A percentile compares a stretch with the other conserved stretches of the same genome.
Conservation (phyloP, 768 basidiomycete species). For the Podaxis sp. region DNA sequence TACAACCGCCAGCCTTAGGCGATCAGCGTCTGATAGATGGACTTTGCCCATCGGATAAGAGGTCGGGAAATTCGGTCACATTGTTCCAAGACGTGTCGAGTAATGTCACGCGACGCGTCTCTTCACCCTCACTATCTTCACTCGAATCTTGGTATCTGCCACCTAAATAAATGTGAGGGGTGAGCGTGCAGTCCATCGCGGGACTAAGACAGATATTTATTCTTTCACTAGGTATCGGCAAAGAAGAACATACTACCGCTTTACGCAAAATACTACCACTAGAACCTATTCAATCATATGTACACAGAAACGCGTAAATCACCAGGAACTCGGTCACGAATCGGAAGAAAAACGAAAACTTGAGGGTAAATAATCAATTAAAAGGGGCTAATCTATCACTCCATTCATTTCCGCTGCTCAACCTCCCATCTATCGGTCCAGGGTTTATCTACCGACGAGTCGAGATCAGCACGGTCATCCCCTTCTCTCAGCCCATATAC, state of each 20-base stretch:
- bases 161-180: not conserved
- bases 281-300: slow-evolving; percentile 5
- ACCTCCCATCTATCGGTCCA: not conserved
- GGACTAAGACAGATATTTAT: not conserved
- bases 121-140: not conserved
- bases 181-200: not conserved
- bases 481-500: not conserved
- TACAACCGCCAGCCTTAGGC: slow-evolving; percentile 39
- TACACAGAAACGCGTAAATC: not conserved
- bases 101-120: slow-evolving; percentile 9
- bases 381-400: slow-evolving; percentile 6
- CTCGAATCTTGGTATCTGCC: not conserved
- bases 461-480: not conserved
- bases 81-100: slow-evolving; percentile 1
- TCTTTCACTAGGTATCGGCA: not conserved
- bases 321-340: not conserved
- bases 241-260: not conserved
- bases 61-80: not conserved
- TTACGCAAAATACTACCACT: slow-evolving; percentile 2
- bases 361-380: slow-evolving; percentile 4
- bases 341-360: not conserved
- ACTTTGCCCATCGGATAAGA: not conserved
- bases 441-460: not conserved
- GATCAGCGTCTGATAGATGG: slow-evolving; percentile 22
- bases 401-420: not conserved